These are phyloP conservation scores for Dryadomyces quercus-mongolicae DNA, from an alignment of 2,329 filamentous ascomycete species.

Conservation along the genomic window DNA sequence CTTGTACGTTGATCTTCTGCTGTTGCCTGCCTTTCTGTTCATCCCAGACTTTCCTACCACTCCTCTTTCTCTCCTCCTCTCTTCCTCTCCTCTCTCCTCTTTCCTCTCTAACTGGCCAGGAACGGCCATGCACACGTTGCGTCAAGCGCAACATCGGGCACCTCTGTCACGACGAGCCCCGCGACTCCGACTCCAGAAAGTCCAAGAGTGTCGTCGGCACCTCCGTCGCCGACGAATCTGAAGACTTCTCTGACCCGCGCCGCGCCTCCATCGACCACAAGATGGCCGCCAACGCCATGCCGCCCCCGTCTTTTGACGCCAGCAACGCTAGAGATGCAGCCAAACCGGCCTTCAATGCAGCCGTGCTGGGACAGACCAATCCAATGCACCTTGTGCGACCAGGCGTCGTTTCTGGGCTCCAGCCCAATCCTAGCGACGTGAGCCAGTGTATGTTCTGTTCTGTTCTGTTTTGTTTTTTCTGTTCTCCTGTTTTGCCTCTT, in stretches of 20 bases:
- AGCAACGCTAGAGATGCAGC: conserved; percentile 18
- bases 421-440: conserved; percentile 47
- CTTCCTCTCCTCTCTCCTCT: conserved; percentile 2
- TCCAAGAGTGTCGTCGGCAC: conserved; percentile 52
- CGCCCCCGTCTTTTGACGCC: conserved; percentile 34
- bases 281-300: conserved; percentile 38
- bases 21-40: neutral
- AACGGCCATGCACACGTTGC: conserved; percentile 92
- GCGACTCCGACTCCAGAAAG: conserved; percentile 73
- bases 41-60: neutral
- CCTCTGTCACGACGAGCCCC: conserved; percentile 93
- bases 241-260: conserved; percentile 38
- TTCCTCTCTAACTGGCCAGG: conserved; percentile 36
- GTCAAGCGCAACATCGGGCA: conserved; percentile 98
- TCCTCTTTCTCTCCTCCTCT: neutral
- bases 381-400: conserved; percentile 61
- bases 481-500: no score
- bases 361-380: conserved; percentile 36
- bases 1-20: conserved; percentile 50
- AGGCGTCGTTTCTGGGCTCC: conserved; percentile 53
- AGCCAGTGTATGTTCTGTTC: conserved; percentile 56
- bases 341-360: conserved; percentile 31
- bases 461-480: neutral
- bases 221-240: conserved; percentile 49
- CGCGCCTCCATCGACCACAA: conserved; percentile 41